These are phyloP conservation scores for Daldinia decipiens DNA, from an alignment of 495 filamentous ascomycete species.

Conservation along the genomic window DNA sequence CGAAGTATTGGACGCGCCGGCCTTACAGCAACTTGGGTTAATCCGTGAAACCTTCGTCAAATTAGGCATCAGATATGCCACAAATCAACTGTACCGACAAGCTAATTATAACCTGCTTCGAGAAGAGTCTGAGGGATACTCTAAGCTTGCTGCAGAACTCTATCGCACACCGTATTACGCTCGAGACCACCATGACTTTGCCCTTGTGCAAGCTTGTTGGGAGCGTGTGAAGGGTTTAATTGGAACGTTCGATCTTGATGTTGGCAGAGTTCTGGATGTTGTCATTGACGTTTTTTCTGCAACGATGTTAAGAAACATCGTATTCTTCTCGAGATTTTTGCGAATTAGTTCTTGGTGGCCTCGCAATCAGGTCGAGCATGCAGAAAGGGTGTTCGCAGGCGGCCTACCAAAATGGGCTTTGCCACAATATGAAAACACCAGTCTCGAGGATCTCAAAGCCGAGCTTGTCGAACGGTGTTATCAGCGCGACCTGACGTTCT, in stretches of 20 bases:
- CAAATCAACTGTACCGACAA: constrained; percentile 91
- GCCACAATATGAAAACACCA: constrained; percentile 76
- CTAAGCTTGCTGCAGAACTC: constrained; percentile 86
- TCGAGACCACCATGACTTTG: constrained; percentile 51
- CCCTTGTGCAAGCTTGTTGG: constrained; percentile 48
- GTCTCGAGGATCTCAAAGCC: constrained; percentile 41
- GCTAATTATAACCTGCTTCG: constrained; percentile 95
- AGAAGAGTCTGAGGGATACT: constrained; percentile 95
- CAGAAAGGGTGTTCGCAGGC: constrained; percentile 51
- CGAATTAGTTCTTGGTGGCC: constrained; percentile 98
- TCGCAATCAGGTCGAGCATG: constrained; percentile 59
- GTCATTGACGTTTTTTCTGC: constrained; percentile 89
- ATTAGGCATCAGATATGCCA: constrained; percentile 86
- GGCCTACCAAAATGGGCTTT: constrained; percentile 85
- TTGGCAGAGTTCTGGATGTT: constrained; percentile 92
- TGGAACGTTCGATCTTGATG: constrained; percentile 92
- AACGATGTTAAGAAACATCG: constrained; percentile 82
- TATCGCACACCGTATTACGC: constrained; percentile 75
- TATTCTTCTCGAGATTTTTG: constrained; percentile 92
- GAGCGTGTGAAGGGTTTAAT: constrained; percentile 90
- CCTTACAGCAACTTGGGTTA: constrained; percentile 78
- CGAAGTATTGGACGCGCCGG: constrained; percentile 78
- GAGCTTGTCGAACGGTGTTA: constrained; percentile 60
- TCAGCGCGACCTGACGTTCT: constrained; percentile 79
- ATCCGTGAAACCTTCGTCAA: constrained; percentile 86